Evolutionary conservation across 2,329 filamentous ascomycete genomes (phyloP).

Genomic region (Corynespora cassiicola): DNA sequence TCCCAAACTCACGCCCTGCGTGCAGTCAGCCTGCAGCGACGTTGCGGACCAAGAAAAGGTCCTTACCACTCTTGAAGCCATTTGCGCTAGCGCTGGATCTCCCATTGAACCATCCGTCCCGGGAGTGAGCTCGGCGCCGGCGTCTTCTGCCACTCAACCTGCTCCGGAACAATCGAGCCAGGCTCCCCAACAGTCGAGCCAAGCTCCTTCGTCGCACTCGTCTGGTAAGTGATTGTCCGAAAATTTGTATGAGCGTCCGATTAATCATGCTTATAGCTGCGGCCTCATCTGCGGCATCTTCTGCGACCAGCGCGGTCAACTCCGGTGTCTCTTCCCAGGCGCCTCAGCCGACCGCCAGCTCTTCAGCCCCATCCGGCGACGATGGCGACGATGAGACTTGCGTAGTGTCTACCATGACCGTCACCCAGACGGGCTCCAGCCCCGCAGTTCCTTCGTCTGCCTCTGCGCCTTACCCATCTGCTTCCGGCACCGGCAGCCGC

Average conservation of each 20-base stretch:
- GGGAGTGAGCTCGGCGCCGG: neutral
- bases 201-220: too few species aligned
- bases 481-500: constrained; percentile 10
- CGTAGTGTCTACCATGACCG: constrained; percentile 12
- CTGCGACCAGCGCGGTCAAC: constrained; percentile 1
- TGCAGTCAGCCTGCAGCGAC: constrained; percentile 46
- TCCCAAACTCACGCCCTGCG: constrained; percentile 49
- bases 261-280: constrained; percentile 1
- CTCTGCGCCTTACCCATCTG: constrained; percentile 18
- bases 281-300: constrained; percentile 2
- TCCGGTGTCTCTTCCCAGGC: too few species aligned
- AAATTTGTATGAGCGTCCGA: constrained; percentile 3
- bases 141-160: constrained; percentile 4
- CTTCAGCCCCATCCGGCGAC: constrained; percentile 6
- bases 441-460: constrained; percentile 5
- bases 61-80: constrained; percentile 21
- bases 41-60: constrained; percentile 42
- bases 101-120: constrained; percentile 21
- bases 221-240: too few species aligned
- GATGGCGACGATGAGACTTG: constrained; percentile 12
- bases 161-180: too few species aligned
- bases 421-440: constrained; percentile 6
- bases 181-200: too few species aligned
- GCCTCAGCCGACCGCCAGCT: too few species aligned
- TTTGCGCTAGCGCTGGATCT: constrained; percentile 34